Percentiles rank a stretch among this genome's conserved stretches.
phyloP scores from a whole-genome alignment of 768 basidiomycete genomes.

The Lentinus tigrinus region DNA sequence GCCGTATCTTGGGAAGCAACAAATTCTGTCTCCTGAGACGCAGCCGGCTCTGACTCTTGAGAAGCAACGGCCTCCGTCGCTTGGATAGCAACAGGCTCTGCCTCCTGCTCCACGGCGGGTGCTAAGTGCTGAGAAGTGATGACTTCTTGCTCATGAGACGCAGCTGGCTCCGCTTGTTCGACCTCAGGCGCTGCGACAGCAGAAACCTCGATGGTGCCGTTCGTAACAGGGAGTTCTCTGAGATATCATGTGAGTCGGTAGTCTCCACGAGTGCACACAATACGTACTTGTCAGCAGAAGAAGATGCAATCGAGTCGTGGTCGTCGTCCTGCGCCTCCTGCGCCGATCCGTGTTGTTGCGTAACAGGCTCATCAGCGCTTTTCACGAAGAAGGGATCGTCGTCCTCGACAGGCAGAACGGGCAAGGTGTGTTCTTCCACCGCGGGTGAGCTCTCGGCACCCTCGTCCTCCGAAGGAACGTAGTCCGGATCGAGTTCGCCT shows the following conservation, averaged over 20 bases:
- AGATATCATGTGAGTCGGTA: no score
- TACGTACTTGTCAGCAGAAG: not conserved
- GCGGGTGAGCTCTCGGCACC: not conserved
- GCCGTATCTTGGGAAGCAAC: conserved; percentile 1
- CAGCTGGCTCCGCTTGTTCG: not conserved
- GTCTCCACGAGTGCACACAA: no score
- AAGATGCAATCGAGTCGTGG: not conserved
- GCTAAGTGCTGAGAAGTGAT: no score
- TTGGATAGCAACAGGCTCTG: no score
- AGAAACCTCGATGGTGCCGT: not conserved
- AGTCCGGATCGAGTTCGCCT: conserved; percentile 21
- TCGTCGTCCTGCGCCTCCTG: no score
- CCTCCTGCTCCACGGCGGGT: no score
- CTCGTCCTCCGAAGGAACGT: not conserved
- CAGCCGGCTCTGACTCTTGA: not conserved
- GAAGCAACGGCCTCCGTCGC: not conserved
- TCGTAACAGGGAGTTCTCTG: not conserved
- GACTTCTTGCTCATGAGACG: not conserved
- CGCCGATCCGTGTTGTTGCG: no score
- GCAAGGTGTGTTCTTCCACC: not conserved
- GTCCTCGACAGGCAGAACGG: not conserved
- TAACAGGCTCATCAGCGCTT: no score
- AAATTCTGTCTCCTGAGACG: not conserved
- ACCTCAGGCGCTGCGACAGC: not conserved
- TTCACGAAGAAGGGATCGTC: not conserved